Evolutionary conservation across 208 protist genomes (phyloP), one percentile per base, ranked within the genome.

Genomic region (Trypanosoma cruzi): DNA sequence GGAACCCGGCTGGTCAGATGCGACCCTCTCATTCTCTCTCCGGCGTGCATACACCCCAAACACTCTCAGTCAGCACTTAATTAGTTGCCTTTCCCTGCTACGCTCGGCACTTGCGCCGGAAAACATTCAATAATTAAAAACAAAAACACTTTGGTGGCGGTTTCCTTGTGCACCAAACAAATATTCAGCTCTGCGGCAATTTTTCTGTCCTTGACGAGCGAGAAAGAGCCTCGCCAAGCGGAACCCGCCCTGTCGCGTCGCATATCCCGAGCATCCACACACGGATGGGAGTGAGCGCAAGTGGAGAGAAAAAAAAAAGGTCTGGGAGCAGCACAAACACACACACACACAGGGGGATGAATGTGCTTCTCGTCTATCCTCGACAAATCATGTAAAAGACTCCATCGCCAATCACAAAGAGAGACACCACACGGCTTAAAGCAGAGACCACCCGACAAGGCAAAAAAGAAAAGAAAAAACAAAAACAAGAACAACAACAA

Each of bases 91-190:
- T 49, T 22, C 20, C 3, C 16, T 22, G 16, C 4, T 49, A 13
- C 44, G 16, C 16, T n/a, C 16, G 44, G 44, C 44, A 49, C 44
- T 13, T 22, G 16, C 44, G 20, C 10, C 20, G 11, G 10, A 61
- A 44, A 26, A 28, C 3, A 61, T 16, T 92, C 11, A 28, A 4
- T 4, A 24, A 40, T 7, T 28, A 22, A n/a, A 34, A 46, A 46
- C 7, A 22, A 44, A 61, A 42, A 44, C 56, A 61, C 56, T 37
- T 52, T 11, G 52, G 28, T 37, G 59, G 31, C 44, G 59, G 59
- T 64, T 64, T 64, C 59, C 31, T 31, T 42, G 59, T 64, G 59
- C 59, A 64, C 59, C 59, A 52, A 50, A 50, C 22, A 64, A 24
- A 22, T 62, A 7, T 24, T 16, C 1, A 26, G 5, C 20, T n/a